Percentiles rank a stretch among this genome's conserved stretches.
Evolutionary conservation across 495 filamentous ascomycete genomes (phyloP).

Genomic region (Podospora conica): DNA sequence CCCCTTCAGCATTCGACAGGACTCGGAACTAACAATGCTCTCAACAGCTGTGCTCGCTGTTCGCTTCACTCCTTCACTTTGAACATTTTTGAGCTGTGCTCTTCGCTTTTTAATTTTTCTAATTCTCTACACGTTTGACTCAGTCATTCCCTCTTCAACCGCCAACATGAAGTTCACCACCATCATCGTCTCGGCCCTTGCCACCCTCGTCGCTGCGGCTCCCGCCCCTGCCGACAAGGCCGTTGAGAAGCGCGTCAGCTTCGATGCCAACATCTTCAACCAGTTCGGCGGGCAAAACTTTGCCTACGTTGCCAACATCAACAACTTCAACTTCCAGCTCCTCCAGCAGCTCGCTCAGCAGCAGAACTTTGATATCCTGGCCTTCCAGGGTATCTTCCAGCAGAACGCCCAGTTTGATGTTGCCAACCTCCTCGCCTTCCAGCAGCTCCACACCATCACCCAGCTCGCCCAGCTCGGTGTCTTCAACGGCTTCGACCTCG

Average conservation of each 20-base stretch:
- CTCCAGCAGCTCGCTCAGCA: constrained; percentile 31
- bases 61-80: constrained; percentile 43
- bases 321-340: constrained; percentile 35
- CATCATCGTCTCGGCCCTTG: constrained; percentile 34
- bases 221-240: constrained; percentile 27
- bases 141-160: constrained; percentile 17
- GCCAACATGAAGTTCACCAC: constrained; percentile 42
- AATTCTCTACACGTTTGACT: constrained; percentile 31
- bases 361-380: constrained; percentile 28
- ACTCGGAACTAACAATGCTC: neutral
- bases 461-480: constrained; percentile 39
- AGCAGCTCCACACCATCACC: constrained; percentile 29
- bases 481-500: constrained; percentile 40
- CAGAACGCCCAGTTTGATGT: constrained; percentile 37
- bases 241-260: constrained; percentile 8
- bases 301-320: constrained; percentile 43
- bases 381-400: constrained; percentile 34
- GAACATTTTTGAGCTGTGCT: constrained; percentile 46
- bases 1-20: neutral
- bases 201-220: constrained; percentile 35
- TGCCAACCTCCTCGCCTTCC: constrained; percentile 33
- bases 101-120: constrained; percentile 25
- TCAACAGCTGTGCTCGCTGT: constrained; percentile 46
- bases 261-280: constrained; percentile 36
- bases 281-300: constrained; percentile 34